These are phyloP conservation scores for Chenopodium formosanum DNA, from an alignment of 148 eudicot genomes.

Conservation along the genomic window DNA sequence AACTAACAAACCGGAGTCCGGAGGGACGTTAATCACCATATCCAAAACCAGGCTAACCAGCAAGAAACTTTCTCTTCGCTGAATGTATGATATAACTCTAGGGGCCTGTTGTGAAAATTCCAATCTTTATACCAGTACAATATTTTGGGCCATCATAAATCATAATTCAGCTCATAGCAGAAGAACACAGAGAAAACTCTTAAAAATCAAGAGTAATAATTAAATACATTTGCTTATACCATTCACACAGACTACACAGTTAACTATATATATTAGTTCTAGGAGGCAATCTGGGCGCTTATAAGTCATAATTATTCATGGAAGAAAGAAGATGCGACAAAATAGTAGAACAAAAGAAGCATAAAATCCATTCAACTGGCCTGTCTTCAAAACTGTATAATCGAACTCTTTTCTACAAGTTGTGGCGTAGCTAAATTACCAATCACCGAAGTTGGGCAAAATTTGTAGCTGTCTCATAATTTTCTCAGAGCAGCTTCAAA, in stretches of 20 bases:
- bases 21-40: too few species aligned
- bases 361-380: slow-evolving; percentile 18
- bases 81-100: too few species aligned
- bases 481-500: slow-evolving; percentile 15
- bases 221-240: neutral
- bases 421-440: neutral
- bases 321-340: neutral
- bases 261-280: neutral
- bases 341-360: neutral
- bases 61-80: too few species aligned
- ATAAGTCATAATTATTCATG: neutral
- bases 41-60: too few species aligned
- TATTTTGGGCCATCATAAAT: neutral
- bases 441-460: neutral
- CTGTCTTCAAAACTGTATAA: slow-evolving; percentile 15
- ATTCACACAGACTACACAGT: neutral
- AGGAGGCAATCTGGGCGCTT: neutral
- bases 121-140: neutral
- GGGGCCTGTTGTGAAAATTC: too few species aligned
- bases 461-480: neutral
- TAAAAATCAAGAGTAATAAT: neutral
- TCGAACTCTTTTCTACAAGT: neutral
- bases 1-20: too few species aligned
- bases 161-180: neutral
- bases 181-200: neutral